Base-by-base conservation (phyloP, 371 early-diverging fungal genomes). In the Batrachochytrium dendrobatidis region DNA sequence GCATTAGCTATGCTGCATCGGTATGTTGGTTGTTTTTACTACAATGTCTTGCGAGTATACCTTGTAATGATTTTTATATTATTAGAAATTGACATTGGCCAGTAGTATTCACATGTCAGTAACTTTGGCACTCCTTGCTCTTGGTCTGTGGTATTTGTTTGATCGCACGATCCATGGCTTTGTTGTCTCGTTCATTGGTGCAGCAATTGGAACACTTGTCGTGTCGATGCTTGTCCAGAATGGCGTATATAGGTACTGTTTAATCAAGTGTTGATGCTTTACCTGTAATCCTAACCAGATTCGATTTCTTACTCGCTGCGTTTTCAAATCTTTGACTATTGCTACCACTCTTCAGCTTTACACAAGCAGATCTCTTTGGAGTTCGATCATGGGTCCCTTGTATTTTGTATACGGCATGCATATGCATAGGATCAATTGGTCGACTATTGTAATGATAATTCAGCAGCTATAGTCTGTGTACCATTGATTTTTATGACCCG, bases 131-230 rank as follows among this genome's bases (percentile, higher is more conserved):
- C 50, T 80, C 29, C 74, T 81, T 20, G 74, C 79, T 0, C 32
- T 82, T 20, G 77, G 72, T 25, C 61, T 82, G 20, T 84, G 84
- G 84, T 76, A 80, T 61, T 64, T 80, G 58, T 84, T 84, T 68
- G 84, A 84, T 58, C 67, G 81, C 17, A 82, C 83, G 0, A 48
- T 65, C 34, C 82, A 82, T 58, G 84, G 84, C 30, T 80, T 81
- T 59, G 34, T 73, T 29, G 62, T 81, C 31, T 77, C 82, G 6
- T 24, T 65, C 32, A 34, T 68, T 8, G 72, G 77, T n/a, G 75
- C 81, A 7, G 56, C 65, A 25, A 53, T 75, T 28, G 84, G 84
- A 7, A 84, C 84, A 0, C 43, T 60, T 17, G 70, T 80, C 22
- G 80, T 72, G n/a, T 73, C 67, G 32, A 45, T 70, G 3, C 70